These are phyloP conservation scores for Cyclostephanos tholiformis DNA, from an alignment of 108 stramenopile genomes.

Conservation along the genomic window DNA sequence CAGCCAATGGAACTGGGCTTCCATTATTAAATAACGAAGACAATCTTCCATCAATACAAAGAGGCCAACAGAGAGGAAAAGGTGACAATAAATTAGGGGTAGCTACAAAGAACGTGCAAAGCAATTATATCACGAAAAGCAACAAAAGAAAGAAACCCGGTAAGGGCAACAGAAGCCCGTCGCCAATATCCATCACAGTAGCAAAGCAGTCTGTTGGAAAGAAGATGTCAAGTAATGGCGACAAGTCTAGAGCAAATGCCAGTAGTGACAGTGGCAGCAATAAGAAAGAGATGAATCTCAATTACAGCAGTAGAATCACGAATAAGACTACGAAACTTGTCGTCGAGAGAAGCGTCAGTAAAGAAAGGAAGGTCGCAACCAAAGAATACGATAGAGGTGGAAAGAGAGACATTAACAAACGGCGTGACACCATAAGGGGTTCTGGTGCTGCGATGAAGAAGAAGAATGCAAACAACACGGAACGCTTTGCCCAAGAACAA, in stretches of 20 bases:
- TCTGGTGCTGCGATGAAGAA: background rate
- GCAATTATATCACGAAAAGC: background rate
- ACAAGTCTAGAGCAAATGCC: background rate
- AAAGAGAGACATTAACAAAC: background rate
- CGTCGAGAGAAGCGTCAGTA: background rate
- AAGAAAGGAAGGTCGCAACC: background rate
- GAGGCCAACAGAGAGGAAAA: conserved; percentile 1
- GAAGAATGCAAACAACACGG: background rate
- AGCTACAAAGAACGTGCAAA: background rate
- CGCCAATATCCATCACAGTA: background rate
- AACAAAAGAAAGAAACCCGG: background rate
- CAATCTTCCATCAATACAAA: background rate
- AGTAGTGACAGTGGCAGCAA: background rate
- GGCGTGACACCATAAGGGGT: background rate
- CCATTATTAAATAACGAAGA: background rate
- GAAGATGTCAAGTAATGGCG: background rate
- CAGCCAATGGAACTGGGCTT: background rate
- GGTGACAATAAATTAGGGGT: background rate
- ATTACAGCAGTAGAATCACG: background rate
- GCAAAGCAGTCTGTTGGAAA: background rate
- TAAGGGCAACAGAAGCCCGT: background rate
- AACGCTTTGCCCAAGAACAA: background rate
- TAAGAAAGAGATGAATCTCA: background rate
- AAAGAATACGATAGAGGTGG: background rate
- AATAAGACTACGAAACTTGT: background rate